phyloP scores from a whole-genome alignment of 331 rosid genomes.

The Malus hybrid region DNA sequence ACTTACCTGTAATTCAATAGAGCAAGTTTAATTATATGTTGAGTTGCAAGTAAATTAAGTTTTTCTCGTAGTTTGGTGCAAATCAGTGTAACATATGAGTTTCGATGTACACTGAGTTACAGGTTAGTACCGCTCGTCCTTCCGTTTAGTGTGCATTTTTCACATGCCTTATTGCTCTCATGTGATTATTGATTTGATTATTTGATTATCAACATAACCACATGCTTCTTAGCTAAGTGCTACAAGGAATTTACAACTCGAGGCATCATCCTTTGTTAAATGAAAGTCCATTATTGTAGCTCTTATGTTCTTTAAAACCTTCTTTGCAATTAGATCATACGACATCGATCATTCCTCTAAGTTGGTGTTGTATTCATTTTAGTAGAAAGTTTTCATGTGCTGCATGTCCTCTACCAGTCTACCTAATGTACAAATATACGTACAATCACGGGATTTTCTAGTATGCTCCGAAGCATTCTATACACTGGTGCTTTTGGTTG shows the following conservation, averaged over 20 bases:
- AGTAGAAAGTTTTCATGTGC: not conserved
- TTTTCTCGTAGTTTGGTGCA: no score
- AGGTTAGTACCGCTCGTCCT: fast-evolving
- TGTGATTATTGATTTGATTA: not conserved
- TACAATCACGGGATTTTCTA: not conserved
- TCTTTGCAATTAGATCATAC: not conserved
- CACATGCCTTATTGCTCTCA: not conserved
- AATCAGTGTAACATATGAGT: no score
- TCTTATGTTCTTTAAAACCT: not conserved
- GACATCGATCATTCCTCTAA: not conserved
- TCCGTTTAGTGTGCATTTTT: not conserved
- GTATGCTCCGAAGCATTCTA: not conserved
- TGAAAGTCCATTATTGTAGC: not conserved
- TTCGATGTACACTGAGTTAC: not conserved
- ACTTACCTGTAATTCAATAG: fast-evolving
- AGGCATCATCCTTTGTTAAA: not conserved
- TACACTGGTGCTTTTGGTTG: not conserved
- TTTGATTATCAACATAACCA: not conserved
- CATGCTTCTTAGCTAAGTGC: not conserved
- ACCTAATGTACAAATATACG: not conserved
- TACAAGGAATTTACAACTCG: not conserved
- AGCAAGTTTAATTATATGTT: not conserved
- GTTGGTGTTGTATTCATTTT: not conserved
- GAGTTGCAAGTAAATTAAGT: not conserved
- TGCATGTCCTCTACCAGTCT: not conserved